phyloP scores from a whole-genome alignment of 257 asterid genomes.

The Solanum corneliomulleri region DNA sequence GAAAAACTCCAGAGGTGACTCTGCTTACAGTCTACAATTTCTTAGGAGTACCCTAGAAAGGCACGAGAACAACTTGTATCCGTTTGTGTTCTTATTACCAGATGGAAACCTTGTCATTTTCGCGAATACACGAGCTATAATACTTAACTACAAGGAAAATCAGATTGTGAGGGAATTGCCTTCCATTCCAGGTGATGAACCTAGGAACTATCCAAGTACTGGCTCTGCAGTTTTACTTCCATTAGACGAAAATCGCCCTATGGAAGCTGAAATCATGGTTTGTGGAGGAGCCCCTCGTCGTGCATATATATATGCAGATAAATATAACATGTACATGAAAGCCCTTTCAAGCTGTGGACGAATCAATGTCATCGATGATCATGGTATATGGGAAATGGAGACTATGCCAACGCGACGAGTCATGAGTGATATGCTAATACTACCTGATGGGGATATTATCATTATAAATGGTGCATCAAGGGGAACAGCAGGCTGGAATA shows the following conservation, averaged over 20 bases:
- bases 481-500: constrained; percentile 59
- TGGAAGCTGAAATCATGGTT: constrained; percentile 35
- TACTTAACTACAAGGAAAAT: constrained; percentile 27
- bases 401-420: constrained; percentile 55
- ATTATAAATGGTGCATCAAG: constrained; percentile 51
- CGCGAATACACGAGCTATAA: constrained; percentile 41
- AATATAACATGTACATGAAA: neutral
- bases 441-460: constrained; percentile 42
- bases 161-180: constrained; percentile 30
- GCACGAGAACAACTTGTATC: constrained; percentile 56
- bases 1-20: neutral
- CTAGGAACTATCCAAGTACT: constrained; percentile 67
- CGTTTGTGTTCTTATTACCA: constrained; percentile 53
- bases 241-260: constrained; percentile 20
- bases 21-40: constrained; percentile 18
- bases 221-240: constrained; percentile 65
- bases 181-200: constrained; percentile 28
- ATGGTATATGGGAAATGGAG: constrained; percentile 44
- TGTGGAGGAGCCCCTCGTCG: constrained; percentile 53
- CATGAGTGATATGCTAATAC: constrained; percentile 62
- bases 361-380: constrained; percentile 13
- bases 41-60: constrained; percentile 41
- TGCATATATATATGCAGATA: constrained; percentile 11
- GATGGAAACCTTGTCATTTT: constrained; percentile 55
- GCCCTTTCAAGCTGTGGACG: constrained; percentile 50